These are phyloP conservation scores for Pascua guehoae DNA, from an alignment of 1,284 basidiomycete species.

Conservation along the genomic window DNA sequence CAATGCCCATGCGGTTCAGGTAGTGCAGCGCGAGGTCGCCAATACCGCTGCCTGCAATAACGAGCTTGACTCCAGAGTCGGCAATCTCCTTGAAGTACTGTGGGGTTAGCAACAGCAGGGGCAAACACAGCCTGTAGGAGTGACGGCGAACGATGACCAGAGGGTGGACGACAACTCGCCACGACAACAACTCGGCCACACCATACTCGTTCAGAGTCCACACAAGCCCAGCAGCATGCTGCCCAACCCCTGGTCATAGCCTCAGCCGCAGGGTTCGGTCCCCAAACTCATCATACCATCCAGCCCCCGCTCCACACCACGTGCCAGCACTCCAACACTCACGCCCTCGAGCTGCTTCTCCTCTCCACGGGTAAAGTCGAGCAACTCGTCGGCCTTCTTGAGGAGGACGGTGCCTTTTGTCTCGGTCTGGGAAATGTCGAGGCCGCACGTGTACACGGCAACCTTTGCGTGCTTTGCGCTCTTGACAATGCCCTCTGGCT, in stretches of 20 bases:
- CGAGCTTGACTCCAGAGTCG: slow-evolving; percentile 87
- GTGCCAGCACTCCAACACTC: slow-evolving; percentile 11
- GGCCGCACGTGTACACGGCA: slow-evolving; percentile 86
- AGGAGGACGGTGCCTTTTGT: slow-evolving; percentile 98
- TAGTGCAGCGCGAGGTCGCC: slow-evolving; percentile 98
- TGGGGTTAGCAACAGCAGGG: background rate
- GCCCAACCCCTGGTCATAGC: no score
- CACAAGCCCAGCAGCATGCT: no score
- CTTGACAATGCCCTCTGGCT: slow-evolving; percentile 85
- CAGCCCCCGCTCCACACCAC: no score
- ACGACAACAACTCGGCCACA: no score
- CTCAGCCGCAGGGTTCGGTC: no score
- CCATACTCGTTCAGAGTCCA: no score
- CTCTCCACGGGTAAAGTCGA: slow-evolving; percentile 93
- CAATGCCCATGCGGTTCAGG: slow-evolving; percentile 88
- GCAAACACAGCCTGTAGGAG: no score
- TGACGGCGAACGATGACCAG: no score
- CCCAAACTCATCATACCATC: no score
- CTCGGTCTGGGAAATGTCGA: slow-evolving; percentile 94
- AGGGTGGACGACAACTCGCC: no score
- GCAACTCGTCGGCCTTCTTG: slow-evolving; percentile 92
- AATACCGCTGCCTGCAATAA: slow-evolving; percentile 87
- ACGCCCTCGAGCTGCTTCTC: slow-evolving; percentile 94
- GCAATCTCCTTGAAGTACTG: slow-evolving; percentile 97
- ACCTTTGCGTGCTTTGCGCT: slow-evolving; percentile 80